Evolutionary conservation across 2,329 filamentous ascomycete species (phyloP).

Genomic region (Ascochyta lentis): DNA sequence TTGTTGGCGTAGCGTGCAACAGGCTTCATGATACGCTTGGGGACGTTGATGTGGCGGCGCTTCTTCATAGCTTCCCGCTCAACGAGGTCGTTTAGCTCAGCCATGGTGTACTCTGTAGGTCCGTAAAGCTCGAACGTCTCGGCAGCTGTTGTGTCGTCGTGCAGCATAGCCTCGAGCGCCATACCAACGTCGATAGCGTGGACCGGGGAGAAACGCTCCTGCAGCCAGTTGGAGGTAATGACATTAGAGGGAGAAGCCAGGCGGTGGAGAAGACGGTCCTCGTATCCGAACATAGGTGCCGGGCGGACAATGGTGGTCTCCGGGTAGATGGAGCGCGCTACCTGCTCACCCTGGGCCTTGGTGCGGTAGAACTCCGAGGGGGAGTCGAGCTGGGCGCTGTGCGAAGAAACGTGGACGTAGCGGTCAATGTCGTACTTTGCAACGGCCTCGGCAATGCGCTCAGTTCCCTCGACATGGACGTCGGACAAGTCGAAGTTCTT

Average conservation of each 20-base stretch:
- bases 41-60: conserved; percentile 88
- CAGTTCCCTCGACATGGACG: conserved; percentile 89
- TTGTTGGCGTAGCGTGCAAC: conserved; percentile 77
- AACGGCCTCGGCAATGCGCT: conserved; percentile 90
- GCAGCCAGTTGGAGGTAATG: conserved; percentile 91
- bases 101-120: conserved; percentile 88
- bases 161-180: conserved; percentile 87
- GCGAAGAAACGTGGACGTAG: conserved; percentile 95
- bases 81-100: conserved; percentile 84
- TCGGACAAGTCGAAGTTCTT: conserved; percentile 97
- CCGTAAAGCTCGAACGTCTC: conserved; percentile 96
- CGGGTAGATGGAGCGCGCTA: conserved; percentile 87
- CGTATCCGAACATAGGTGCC: conserved; percentile 91
- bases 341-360: conserved; percentile 85
- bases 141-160: conserved; percentile 86
- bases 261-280: conserved; percentile 88
- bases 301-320: conserved; percentile 97
- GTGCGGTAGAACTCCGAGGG: conserved; percentile 88
- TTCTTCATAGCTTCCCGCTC: conserved; percentile 92
- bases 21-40: conserved; percentile 80
- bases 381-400: conserved; percentile 83
- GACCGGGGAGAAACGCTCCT: conserved; percentile 88
- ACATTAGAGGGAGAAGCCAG: conserved; percentile 82
- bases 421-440: conserved; percentile 98
- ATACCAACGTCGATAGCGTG: conserved; percentile 91